Evolutionary conservation across 148 eudicot genomes (phyloP).

Genomic region (Nyssa sinensis): DNA sequence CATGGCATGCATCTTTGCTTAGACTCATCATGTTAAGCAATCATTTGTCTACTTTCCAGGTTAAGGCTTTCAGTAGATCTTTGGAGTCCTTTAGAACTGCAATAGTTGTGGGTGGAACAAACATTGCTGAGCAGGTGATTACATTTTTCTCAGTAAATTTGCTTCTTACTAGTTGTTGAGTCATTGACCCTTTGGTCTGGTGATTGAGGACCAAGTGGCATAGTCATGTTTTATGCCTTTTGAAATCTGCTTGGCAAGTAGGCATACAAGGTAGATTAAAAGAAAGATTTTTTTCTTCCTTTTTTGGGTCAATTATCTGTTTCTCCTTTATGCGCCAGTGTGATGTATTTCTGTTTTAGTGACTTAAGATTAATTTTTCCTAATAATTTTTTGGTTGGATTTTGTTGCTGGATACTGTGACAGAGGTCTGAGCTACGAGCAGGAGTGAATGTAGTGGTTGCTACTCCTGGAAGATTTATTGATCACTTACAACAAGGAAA

Average conservation of each 20-base stretch:
- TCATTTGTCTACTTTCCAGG: constrained; percentile 22
- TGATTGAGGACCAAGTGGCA: neutral
- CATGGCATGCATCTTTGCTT: neutral
- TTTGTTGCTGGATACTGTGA: constrained; percentile 15
- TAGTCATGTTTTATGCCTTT: neutral
- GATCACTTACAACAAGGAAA: constrained; percentile 56
- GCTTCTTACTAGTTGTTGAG: neutral
- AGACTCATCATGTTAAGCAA: neutral
- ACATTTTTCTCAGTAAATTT: neutral
- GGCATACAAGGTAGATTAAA: neutral
- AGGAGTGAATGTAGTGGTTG: constrained; percentile 52
- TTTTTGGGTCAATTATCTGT: neutral
- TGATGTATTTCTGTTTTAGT: neutral
- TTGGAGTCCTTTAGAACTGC: constrained; percentile 51
- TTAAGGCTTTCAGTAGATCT: constrained; percentile 52
- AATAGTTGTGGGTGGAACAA: constrained; percentile 59
- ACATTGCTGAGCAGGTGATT: constrained; percentile 54
- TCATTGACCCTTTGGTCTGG: neutral
- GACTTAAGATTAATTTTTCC: neutral
- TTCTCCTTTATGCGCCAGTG: neutral
- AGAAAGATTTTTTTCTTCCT: neutral
- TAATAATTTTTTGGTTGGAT: neutral
- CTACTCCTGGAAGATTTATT: constrained; percentile 60
- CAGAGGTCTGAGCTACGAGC: constrained; percentile 57
- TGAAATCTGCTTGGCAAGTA: neutral